Base-by-base conservation (phyloP, 495 filamentous ascomycete genomes). In the Aspergillus haitiensis region DNA sequence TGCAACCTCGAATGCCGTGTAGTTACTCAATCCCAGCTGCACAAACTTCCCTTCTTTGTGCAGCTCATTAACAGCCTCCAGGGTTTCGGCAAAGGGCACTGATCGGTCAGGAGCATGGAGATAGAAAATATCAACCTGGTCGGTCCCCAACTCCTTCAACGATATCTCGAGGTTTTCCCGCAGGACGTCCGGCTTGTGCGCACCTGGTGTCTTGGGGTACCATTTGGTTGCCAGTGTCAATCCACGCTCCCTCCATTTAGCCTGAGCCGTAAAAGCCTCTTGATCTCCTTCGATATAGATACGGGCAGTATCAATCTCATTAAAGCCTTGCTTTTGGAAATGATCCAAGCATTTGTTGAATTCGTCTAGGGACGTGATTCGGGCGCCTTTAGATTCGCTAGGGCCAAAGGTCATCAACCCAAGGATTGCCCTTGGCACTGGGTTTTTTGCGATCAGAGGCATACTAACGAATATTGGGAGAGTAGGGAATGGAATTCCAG, bases 21-120 rank as follows among this genome's bases (percentile, higher is more conserved):
- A 96, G 73, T 97, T 97, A 55, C 83, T 87, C 63, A 97, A 70
- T 18, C 91, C 92, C 31, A 97, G 76, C 55, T 84, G 79, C 15
- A 90, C 85, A 68, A 97, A 97, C 66, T 93, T 96, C 47, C 93
- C 92, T 60, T 88, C 84, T 72, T 91, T 89, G 75, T 96, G 90
- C 52, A 95, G 73, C 69, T 91, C 80, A 71, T 97, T 84, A 58
- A 91, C 82, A 40, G 84, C 88, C 58, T 84, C 78, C 34, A 96
- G 81, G 0, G 93, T 93, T 63, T 93, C 89, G 4, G 84, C 82
- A 66, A 95, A 96, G 9, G 88, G 89, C 5, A 86, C 83, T 0
- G 81, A 82, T 7, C 91, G 84, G 71, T 97, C 92, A 5, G 93
- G 81, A 5, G 91, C 91, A 71, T 97, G 93, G 8, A 97, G 79